Evolutionary conservation across 2,329 filamentous ascomycete species (phyloP).

Genomic region (Cytospora chrysosperma): DNA sequence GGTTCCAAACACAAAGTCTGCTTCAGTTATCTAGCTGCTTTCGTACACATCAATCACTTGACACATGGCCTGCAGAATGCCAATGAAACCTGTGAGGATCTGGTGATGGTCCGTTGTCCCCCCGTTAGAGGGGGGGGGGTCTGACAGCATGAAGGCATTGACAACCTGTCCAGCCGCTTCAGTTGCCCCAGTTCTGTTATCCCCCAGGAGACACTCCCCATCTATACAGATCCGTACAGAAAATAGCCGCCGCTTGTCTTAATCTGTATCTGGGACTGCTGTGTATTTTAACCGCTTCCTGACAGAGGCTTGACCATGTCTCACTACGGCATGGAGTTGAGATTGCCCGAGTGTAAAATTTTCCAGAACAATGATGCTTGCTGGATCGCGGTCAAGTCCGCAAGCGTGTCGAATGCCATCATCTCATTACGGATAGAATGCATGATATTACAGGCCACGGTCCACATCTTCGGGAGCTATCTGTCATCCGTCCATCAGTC

Average conservation of each 20-base stretch:
- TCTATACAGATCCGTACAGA: background rate
- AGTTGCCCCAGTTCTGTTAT: background rate
- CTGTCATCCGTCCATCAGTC: slow-evolving; percentile 8
- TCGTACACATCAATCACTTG: background rate
- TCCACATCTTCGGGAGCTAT: slow-evolving; percentile 12
- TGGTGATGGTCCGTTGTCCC: background rate
- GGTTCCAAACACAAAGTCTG: background rate
- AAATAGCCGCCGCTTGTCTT: background rate
- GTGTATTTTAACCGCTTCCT: background rate
- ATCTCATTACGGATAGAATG: slow-evolving; percentile 10
- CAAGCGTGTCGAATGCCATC: slow-evolving; percentile 7
- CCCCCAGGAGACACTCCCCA: background rate
- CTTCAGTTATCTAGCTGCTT: too few species aligned
- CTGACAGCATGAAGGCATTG: background rate
- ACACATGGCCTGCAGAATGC: background rate
- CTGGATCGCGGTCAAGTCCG: slow-evolving; percentile 14
- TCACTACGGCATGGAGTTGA: background rate
- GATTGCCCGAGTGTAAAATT: slow-evolving; percentile 8
- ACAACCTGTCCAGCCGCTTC: background rate
- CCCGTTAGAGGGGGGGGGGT: background rate
- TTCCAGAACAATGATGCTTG: slow-evolving; percentile 8
- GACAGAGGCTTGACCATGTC: background rate
- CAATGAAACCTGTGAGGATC: background rate
- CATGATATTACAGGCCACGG: slow-evolving; percentile 14
- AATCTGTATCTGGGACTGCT: too few species aligned